Percentiles rank a stretch among this genome's conserved stretches.
phyloP scores from a whole-genome alignment of 495 filamentous ascomycete genomes.

The Aspergillus cristatus region DNA sequence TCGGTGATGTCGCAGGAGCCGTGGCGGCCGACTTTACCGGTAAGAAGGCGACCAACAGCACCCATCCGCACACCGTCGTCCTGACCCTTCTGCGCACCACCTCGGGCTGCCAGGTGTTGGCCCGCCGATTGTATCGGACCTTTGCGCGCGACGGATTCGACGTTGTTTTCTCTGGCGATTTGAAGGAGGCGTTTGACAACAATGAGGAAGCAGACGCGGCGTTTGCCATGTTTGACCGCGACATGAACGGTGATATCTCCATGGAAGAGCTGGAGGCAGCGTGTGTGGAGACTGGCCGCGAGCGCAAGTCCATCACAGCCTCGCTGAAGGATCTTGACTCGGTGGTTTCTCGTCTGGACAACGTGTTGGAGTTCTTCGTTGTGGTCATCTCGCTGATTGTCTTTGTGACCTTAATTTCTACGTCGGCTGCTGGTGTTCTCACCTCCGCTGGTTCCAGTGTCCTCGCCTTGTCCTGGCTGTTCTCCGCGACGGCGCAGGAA shows the following conservation, averaged over 20 bases:
- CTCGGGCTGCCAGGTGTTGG: constrained; percentile 72
- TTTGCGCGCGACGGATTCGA: constrained; percentile 68
- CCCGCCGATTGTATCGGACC: constrained; percentile 85
- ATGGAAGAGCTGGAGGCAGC: constrained; percentile 92
- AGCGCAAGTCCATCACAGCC: constrained; percentile 91
- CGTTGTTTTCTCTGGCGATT: constrained; percentile 64
- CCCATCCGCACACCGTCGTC: constrained; percentile 74
- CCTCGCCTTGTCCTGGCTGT: constrained; percentile 83
- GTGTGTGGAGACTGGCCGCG: constrained; percentile 88
- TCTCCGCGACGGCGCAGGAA: constrained; percentile 87
- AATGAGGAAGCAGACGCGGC: constrained; percentile 85
- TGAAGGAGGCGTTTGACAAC: constrained; percentile 72
- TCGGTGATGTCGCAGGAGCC: constrained; percentile 81
- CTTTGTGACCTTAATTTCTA: constrained; percentile 80
- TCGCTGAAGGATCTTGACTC: constrained; percentile 93
- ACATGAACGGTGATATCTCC: constrained; percentile 93
- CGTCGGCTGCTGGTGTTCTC: constrained; percentile 75
- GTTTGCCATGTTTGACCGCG: constrained; percentile 90
- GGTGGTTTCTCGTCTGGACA: constrained; percentile 84
- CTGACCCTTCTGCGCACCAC: constrained; percentile 66
- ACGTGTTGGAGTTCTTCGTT: constrained; percentile 81
- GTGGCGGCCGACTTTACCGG: constrained; percentile 96
- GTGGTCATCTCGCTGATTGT: constrained; percentile 69
- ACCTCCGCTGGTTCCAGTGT: constrained; percentile 80
- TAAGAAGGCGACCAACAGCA: constrained; percentile 59